A percentile compares a stretch with the other conserved stretches of the same genome.
Conservation (phyloP, 345 rosid species). For the Raphanus sativus region DNA sequence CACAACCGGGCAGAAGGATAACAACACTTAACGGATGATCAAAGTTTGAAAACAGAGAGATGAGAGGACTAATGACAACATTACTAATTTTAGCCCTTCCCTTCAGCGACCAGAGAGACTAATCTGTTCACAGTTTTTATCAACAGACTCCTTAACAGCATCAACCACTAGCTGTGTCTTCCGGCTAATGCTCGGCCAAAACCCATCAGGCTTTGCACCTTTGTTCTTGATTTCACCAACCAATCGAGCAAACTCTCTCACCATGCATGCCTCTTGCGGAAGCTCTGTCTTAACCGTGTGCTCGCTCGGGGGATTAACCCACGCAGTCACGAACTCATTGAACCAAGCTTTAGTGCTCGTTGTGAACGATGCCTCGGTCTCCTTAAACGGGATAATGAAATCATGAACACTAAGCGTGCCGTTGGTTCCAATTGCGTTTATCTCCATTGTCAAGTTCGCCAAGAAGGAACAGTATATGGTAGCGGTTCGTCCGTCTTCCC, state of each 20-base stretch:
- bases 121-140: constrained; percentile 30
- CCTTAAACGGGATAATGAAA: constrained; percentile 66
- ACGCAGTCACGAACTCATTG: constrained; percentile 41
- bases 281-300: constrained; percentile 55
- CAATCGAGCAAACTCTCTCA: constrained; percentile 65
- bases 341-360: constrained; percentile 50
- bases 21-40: not conserved
- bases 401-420: constrained; percentile 71
- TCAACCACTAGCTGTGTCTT: constrained; percentile 38
- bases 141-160: constrained; percentile 37
- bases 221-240: constrained; percentile 55
- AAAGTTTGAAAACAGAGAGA: not conserved
- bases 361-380: constrained; percentile 56
- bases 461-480: constrained; percentile 76
- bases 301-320: constrained; percentile 51
- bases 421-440: constrained; percentile 69
- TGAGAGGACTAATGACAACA: not conserved
- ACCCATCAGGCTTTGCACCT: constrained; percentile 64
- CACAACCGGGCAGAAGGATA: not conserved
- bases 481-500: constrained; percentile 78
- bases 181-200: constrained; percentile 58
- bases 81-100: not conserved
- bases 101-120: constrained; percentile 33
- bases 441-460: constrained; percentile 67
- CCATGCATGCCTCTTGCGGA: constrained; percentile 90